Conservation (phyloP, 331 rosid species). For the Dryas integrifolia region DNA sequence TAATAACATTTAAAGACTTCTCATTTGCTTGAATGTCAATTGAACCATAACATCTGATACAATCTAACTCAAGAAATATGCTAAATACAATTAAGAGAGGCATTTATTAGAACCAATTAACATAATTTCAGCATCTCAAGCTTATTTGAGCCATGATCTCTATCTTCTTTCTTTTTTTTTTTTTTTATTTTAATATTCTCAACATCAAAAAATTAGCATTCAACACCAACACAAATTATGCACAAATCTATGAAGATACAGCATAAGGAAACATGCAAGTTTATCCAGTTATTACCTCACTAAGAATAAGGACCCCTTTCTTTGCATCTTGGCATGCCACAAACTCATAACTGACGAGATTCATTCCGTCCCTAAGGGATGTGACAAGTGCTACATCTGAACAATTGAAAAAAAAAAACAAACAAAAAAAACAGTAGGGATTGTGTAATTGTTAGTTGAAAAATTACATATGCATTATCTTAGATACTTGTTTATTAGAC, state of each 20-base stretch:
- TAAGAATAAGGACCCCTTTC: slow-evolving; percentile 91
- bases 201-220: neutral
- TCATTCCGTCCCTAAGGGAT: slow-evolving; percentile 93
- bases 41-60: neutral
- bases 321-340: slow-evolving; percentile 92
- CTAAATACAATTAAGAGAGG: neutral
- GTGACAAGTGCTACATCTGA: slow-evolving; percentile 89
- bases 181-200: neutral
- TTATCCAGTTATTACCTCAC: slow-evolving; percentile 65
- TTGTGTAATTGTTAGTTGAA: slow-evolving; percentile 21
- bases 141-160: neutral
- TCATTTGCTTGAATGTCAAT: neutral
- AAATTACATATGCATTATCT: neutral
- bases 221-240: slow-evolving; percentile 2
- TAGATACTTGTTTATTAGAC: neutral
- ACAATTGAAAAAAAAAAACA: neutral
- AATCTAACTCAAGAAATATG: neutral
- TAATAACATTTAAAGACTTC: neutral
- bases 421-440: slow-evolving; percentile 10
- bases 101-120: neutral
- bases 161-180: neutral
- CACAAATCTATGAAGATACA: slow-evolving; percentile 15
- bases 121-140: neutral
- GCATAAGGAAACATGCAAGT: slow-evolving; percentile 18
- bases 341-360: slow-evolving; percentile 94